phyloP scores from a whole-genome alignment of 2,329 filamentous ascomycete species.

The Esteya vermicola region DNA sequence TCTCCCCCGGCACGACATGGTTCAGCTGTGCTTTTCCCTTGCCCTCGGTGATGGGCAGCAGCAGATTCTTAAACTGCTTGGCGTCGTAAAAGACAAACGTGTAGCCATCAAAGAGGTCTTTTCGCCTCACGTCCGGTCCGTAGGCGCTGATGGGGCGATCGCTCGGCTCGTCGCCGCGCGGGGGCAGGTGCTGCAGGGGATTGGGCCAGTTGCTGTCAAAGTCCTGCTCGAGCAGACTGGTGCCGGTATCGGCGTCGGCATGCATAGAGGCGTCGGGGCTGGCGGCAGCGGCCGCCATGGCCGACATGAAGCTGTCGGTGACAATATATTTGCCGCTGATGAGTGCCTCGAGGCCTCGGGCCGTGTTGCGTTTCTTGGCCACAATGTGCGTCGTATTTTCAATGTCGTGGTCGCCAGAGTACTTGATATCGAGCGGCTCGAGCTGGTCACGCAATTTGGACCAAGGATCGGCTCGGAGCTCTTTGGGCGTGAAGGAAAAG shows the following conservation, averaged over 20 bases:
- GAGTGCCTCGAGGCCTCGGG: conserved; percentile 74
- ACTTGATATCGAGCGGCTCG: conserved; percentile 81
- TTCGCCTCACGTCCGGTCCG: conserved; percentile 49
- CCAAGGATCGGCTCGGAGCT: conserved; percentile 53
- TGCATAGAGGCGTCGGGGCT: too few relatives aligned
- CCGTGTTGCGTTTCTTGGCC: conserved; percentile 76
- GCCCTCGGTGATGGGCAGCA: conserved; percentile 61
- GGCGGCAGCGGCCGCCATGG: conserved; percentile 49
- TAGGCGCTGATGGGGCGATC: conserved; percentile 56
- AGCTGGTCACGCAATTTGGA: conserved; percentile 48
- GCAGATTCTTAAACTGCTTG: conserved; percentile 60
- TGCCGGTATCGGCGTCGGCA: conserved; percentile 32
- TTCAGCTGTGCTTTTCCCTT: conserved; percentile 68
- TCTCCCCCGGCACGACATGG: conserved; percentile 45
- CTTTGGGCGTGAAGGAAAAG: conserved; percentile 61
- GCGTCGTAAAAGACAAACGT: conserved; percentile 77
- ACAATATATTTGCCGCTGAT: conserved; percentile 73
- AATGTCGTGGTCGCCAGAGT: conserved; percentile 55
- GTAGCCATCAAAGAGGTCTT: conserved; percentile 68
- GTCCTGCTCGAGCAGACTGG: conserved; percentile 56
- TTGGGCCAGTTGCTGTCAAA: conserved; percentile 71
- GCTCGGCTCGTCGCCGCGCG: conserved; percentile 60
- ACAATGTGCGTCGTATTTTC: conserved; percentile 74
- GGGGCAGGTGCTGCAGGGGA: conserved; percentile 56
- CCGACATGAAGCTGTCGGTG: conserved; percentile 56